phyloP scores from a whole-genome alignment of 768 basidiomycete genomes.

The Tulasnella sp. region DNA sequence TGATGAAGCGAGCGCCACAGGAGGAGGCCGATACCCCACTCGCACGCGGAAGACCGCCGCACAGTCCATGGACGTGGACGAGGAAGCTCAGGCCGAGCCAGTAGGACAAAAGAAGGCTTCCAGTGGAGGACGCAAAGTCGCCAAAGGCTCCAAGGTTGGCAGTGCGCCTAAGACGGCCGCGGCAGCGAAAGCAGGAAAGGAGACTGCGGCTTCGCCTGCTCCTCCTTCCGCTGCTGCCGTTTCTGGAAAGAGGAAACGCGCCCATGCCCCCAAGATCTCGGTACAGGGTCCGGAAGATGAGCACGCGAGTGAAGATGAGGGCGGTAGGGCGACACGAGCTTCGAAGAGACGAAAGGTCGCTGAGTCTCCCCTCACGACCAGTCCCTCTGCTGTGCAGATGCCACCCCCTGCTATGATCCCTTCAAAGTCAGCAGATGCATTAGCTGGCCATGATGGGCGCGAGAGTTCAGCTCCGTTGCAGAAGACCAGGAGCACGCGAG shows the following conservation, averaged over 20 bases:
- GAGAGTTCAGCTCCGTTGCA: too few relatives aligned
- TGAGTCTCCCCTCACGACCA: neutral
- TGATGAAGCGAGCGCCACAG: neutral
- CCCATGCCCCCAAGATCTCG: neutral
- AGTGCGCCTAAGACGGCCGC: neutral
- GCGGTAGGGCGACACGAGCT: neutral
- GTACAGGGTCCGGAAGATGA: neutral
- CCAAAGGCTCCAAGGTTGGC: neutral
- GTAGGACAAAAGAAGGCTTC: neutral
- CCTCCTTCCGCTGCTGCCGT: neutral
- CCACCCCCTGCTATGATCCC: neutral
- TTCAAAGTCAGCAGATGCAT: too few relatives aligned
- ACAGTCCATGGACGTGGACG: neutral
- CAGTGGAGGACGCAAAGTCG: neutral
- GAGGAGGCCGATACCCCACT: neutral
- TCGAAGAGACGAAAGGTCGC: slow-evolving; percentile 1
- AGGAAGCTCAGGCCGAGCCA: neutral
- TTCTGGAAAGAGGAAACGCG: neutral
- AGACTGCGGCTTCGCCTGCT: neutral
- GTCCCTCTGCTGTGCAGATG: neutral
- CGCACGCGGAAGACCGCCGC: neutral
- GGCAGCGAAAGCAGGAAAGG: neutral
- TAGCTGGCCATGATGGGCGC: too few relatives aligned
- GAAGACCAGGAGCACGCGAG: too few relatives aligned
- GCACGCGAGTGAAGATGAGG: neutral